phyloP scores from a whole-genome alignment of 345 rosid genomes.

The Euphorbia lathyris region DNA sequence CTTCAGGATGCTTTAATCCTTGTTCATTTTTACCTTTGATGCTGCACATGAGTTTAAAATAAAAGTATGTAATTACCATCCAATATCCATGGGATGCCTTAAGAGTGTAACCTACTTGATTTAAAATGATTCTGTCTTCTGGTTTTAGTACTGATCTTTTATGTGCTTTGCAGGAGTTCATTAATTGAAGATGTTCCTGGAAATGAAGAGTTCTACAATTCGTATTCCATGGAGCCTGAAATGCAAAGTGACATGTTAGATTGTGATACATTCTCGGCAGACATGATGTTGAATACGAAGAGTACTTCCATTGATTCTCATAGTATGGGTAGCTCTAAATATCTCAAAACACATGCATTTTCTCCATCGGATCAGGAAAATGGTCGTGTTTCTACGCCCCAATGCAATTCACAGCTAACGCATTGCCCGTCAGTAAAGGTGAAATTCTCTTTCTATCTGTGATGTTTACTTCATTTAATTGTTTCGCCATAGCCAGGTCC shows the following conservation, averaged over 20 bases:
- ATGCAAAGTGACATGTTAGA: conserved; percentile 18
- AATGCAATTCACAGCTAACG: conserved; percentile 12
- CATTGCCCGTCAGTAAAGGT: conserved; percentile 21
- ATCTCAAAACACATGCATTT: conserved; percentile 29
- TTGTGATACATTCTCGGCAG: conserved; percentile 15
- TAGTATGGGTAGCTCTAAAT: conserved; percentile 27
- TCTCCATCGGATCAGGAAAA: conserved; percentile 29
- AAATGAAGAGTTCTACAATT: conserved; percentile 25
- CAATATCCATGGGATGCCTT: conserved; percentile 33
- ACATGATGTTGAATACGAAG: conserved; percentile 25
- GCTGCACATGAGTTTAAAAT: conserved; percentile 4
- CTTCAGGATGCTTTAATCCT: no score
- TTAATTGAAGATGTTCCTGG: conserved; percentile 37
- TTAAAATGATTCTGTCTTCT: not conserved
- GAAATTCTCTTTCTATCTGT: conserved; percentile 13
- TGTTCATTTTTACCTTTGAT: not conserved
- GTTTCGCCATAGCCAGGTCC: no score
- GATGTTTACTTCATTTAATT: no score
- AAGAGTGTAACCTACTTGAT: not conserved
- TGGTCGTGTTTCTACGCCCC: conserved; percentile 15
- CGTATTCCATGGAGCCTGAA: conserved; percentile 31
- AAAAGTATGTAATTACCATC: conserved; percentile 7
- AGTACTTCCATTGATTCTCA: conserved; percentile 23
- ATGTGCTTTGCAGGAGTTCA: conserved; percentile 43
- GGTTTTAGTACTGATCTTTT: conserved; percentile 10